Conservation (phyloP, 495 filamentous ascomycete genomes). For the Penicillium diatomitis region DNA sequence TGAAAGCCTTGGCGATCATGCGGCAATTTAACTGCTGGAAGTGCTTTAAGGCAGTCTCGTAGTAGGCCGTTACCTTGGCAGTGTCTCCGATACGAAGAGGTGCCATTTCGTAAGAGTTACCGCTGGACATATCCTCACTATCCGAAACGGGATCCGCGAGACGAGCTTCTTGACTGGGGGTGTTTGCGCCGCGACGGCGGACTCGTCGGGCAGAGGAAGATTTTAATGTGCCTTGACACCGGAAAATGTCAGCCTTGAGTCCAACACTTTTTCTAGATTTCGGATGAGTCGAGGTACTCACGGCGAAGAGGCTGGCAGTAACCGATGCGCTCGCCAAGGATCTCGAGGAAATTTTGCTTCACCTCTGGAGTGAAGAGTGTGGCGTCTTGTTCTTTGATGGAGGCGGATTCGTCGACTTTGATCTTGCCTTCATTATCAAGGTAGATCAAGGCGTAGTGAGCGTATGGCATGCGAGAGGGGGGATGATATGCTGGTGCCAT, state of each 20-base stretch:
- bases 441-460: slow-evolving; percentile 36
- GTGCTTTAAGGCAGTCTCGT: slow-evolving; percentile 45
- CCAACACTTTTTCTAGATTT: too few relatives aligned
- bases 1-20: slow-evolving; percentile 67
- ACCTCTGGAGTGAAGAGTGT: slow-evolving; percentile 33
- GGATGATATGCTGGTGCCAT: slow-evolving; percentile 19
- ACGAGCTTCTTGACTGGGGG: slow-evolving; percentile 10
- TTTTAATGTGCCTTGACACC: slow-evolving; percentile 7
- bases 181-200: slow-evolving; percentile 25
- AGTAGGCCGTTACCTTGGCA: slow-evolving; percentile 28
- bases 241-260: too few relatives aligned
- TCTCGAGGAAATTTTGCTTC: slow-evolving; percentile 30
- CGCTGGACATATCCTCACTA: slow-evolving; percentile 15
- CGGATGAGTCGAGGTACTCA: slow-evolving; percentile 10
- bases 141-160: slow-evolving; percentile 21
- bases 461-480: slow-evolving; percentile 24
- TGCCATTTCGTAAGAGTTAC: slow-evolving; percentile 24
- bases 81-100: slow-evolving; percentile 31
- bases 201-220: slow-evolving; percentile 20
- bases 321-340: slow-evolving; percentile 24
- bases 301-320: slow-evolving; percentile 23
- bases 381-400: slow-evolving; percentile 24
- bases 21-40: slow-evolving; percentile 65
- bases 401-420: slow-evolving; percentile 28
- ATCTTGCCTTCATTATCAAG: slow-evolving; percentile 31